A percentile compares a stretch with the other conserved stretches of the same genome.
Evolutionary conservation across 2,329 filamentous ascomycete species (phyloP).

Genomic region (Epichloe coenophiala): DNA sequence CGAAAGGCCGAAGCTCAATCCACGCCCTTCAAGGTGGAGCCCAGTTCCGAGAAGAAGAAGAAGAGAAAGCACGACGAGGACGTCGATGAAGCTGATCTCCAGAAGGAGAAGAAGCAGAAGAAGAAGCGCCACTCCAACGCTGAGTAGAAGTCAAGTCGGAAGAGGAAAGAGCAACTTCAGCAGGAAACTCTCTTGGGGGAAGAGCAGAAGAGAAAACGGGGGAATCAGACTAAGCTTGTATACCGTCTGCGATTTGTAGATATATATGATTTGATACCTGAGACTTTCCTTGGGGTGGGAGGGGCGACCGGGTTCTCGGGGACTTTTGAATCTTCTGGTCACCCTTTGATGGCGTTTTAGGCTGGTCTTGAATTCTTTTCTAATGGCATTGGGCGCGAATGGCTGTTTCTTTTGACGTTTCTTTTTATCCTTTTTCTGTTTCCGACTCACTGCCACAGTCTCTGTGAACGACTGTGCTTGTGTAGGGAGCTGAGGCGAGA

Average conservation of each 20-base stretch:
- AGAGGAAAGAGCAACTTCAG: not conserved
- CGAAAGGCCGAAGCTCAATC: constrained; percentile 45
- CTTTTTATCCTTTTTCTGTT: not conserved
- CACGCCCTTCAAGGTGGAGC: constrained; percentile 27
- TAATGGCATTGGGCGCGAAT: constrained; percentile 18
- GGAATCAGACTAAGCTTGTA: constrained; percentile 4
- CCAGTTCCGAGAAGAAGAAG: constrained; percentile 36
- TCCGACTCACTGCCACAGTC: not conserved
- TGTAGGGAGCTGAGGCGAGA: not conserved
- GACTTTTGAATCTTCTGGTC: constrained; percentile 9
- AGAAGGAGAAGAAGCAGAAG: constrained; percentile 46
- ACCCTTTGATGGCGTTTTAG: constrained; percentile 22
- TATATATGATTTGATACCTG: constrained; percentile 19
- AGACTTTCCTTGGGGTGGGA: constrained; percentile 6
- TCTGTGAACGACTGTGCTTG: not conserved
- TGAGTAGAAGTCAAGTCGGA: constrained; percentile 4
- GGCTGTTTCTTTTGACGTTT: constrained; percentile 10
- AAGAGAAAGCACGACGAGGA: constrained; percentile 61
- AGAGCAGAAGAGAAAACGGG: not conserved
- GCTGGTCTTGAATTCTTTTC: constrained; percentile 11
- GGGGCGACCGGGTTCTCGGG: not conserved
- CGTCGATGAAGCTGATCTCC: constrained; percentile 44
- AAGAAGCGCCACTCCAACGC: constrained; percentile 27
- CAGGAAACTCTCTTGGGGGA: not conserved
- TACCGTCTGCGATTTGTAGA: constrained; percentile 9